A percentile compares a stretch with the other conserved stretches of the same genome.
These are phyloP conservation scores for Ceratocystis papillata DNA, from an alignment of 2,329 filamentous ascomycete species.

Conservation along the genomic window DNA sequence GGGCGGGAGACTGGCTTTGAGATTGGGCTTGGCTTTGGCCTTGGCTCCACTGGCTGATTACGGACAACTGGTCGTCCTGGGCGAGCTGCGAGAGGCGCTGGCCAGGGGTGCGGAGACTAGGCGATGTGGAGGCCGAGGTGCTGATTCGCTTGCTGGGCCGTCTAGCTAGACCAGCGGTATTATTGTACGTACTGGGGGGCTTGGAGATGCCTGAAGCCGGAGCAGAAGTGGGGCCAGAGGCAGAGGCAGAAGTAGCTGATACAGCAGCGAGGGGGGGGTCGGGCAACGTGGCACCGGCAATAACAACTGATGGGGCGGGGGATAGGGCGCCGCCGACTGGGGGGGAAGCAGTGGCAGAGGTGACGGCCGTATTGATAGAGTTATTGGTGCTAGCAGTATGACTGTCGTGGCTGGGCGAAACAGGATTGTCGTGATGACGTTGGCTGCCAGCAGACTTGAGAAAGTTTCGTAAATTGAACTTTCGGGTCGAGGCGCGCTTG, in stretches of 20 bases:
- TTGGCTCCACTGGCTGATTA: constrained; percentile 19
- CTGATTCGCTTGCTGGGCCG: constrained; percentile 49
- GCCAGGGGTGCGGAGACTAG: constrained; percentile 24
- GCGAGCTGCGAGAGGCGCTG: constrained; percentile 21
- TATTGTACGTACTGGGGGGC: constrained; percentile 35
- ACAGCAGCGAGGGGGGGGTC: not conserved
- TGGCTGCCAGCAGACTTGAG: constrained; percentile 20
- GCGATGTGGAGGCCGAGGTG: constrained; percentile 34
- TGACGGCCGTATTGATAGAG: constrained; percentile 21
- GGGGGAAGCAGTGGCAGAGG: constrained; percentile 15
- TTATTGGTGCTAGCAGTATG: constrained; percentile 6
- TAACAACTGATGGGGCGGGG: constrained; percentile 25
- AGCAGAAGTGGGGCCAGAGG: not conserved
- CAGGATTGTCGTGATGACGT: constrained; percentile 19
- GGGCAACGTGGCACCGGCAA: constrained; percentile 7
- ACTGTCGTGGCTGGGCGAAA: constrained; percentile 10
- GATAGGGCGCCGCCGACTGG: constrained; percentile 28
- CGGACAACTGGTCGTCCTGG: constrained; percentile 25
- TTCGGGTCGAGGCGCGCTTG: constrained; percentile 17
- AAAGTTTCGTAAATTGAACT: constrained; percentile 19
- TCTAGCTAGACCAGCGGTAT: constrained; percentile 40
- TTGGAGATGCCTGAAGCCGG: not conserved
- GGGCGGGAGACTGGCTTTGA: constrained; percentile 2
- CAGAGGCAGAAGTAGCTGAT: not conserved
- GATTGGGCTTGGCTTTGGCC: not conserved